phyloP scores from a whole-genome alignment of 1,284 basidiomycete species.

The Sphaerobolus stellatus region DNA sequence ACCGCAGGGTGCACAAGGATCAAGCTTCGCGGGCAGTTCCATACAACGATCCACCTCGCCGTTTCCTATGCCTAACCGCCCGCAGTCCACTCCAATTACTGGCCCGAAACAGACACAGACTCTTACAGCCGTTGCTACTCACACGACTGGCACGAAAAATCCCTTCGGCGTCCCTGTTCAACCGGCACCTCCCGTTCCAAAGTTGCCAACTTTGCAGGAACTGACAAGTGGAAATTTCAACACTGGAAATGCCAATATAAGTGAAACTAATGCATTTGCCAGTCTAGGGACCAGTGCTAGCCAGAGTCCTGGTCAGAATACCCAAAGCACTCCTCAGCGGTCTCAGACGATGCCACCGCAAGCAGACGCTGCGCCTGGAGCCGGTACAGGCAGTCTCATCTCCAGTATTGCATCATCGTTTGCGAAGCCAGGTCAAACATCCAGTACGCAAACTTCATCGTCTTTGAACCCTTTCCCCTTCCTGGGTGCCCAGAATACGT shows the following conservation, averaged over 20 bases:
- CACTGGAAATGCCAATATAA: constrained; percentile 4
- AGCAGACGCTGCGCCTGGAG: constrained; percentile 16
- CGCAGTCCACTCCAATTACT: constrained; percentile 14
- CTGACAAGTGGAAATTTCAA: constrained; percentile 55
- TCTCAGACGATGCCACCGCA: constrained; percentile 13
- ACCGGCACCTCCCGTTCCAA: constrained; percentile 68
- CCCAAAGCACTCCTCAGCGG: constrained; percentile 8
- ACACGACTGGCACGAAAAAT: constrained; percentile 93
- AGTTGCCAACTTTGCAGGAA: constrained; percentile 79
- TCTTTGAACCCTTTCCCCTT: constrained; percentile 23
- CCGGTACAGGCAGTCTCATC: constrained; percentile 51
- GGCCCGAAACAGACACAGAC: constrained; percentile 38
- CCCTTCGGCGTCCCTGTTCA: constrained; percentile 83
- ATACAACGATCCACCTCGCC: constrained; percentile 6
- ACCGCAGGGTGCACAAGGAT: too few relatives aligned
- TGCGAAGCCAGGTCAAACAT: constrained; percentile 25
- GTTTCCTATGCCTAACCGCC: constrained; percentile 5
- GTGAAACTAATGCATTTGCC: not conserved
- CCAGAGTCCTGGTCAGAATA: not conserved
- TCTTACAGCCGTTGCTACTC: constrained; percentile 64
- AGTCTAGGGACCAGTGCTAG: not conserved
- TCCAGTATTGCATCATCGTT: constrained; percentile 72
- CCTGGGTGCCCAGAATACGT: constrained; percentile 36
- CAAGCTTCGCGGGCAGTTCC: not conserved
- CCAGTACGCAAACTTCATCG: constrained; percentile 2